A percentile compares a stretch with the other conserved stretches of the same genome.
phyloP scores from a whole-genome alignment of 768 basidiomycete species.

The Leccinum rimulosum region DNA sequence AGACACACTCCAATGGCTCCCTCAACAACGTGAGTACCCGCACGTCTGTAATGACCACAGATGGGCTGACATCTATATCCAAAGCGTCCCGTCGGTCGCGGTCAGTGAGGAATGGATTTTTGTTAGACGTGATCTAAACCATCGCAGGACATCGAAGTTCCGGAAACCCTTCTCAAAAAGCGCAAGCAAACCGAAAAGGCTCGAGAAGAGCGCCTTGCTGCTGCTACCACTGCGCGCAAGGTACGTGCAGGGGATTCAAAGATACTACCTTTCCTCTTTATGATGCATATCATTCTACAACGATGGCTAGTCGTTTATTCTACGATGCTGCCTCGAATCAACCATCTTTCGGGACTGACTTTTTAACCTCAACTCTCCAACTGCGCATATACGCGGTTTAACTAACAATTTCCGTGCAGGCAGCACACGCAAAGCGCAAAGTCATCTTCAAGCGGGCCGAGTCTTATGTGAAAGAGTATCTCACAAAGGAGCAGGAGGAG shows the following conservation, averaged over 20 bases:
- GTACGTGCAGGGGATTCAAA: slow-evolving; percentile 43
- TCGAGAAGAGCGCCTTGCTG: slow-evolving; percentile 86
- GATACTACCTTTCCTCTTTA: slow-evolving; percentile 27
- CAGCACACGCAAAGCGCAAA: slow-evolving; percentile 87
- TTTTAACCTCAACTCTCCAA: slow-evolving; percentile 1
- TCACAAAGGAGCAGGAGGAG: slow-evolving; percentile 91
- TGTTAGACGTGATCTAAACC: slow-evolving; percentile 13
- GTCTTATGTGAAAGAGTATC: slow-evolving; percentile 96
- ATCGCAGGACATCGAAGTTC: slow-evolving; percentile 86
- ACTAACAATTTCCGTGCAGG: slow-evolving; percentile 45
- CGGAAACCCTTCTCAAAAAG: slow-evolving; percentile 99
- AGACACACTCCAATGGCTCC: slow-evolving; percentile 46
- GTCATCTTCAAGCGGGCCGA: slow-evolving; percentile 99
- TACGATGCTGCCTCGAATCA: slow-evolving; percentile 78
- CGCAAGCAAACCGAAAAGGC: slow-evolving; percentile 97
- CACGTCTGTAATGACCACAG: not conserved
- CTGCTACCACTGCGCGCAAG: slow-evolving; percentile 84
- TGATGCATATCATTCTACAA: slow-evolving; percentile 84
- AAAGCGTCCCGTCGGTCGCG: slow-evolving; percentile 47
- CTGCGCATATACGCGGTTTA: slow-evolving; percentile 4
- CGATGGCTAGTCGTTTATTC: slow-evolving; percentile 65
- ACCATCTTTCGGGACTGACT: slow-evolving; percentile 82
- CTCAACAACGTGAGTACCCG: slow-evolving; percentile 50
- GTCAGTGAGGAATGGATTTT: slow-evolving; percentile 30
- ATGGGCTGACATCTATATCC: not conserved